Percentiles rank a stretch among this genome's conserved stretches.
phyloP scores from a whole-genome alignment of 352 stramenopile genomes.

The Pythium brachiatum region DNA sequence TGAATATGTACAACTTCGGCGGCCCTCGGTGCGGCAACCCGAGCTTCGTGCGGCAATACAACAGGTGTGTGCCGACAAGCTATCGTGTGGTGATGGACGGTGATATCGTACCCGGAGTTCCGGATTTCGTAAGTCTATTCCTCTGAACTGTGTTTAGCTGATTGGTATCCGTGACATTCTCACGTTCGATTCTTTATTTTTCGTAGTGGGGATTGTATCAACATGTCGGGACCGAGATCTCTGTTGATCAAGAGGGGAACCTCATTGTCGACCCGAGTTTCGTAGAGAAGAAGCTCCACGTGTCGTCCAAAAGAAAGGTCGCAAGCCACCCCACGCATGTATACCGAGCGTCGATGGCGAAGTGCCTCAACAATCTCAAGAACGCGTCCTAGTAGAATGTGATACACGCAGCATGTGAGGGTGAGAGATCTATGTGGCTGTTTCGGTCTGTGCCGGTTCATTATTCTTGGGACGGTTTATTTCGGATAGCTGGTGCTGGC shows the following conservation, averaged over 20 bases:
- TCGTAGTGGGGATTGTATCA: constrained; percentile 43
- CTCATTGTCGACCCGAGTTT: constrained; percentile 51
- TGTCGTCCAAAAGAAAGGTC: constrained; percentile 34
- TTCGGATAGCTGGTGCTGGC: not conserved
- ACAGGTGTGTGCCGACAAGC: constrained; percentile 70
- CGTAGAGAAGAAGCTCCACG: constrained; percentile 45
- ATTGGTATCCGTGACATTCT: too few relatives aligned
- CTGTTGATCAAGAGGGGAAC: constrained; percentile 40
- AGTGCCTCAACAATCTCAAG: constrained; percentile 36
- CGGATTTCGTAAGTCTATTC: constrained; percentile 35
- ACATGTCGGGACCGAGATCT: constrained; percentile 43
- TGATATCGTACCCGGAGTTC: constrained; percentile 44
- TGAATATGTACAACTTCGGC: constrained; percentile 91
- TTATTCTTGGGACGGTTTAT: not conserved
- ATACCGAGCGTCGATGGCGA: constrained; percentile 32
- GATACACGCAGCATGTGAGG: not conserved
- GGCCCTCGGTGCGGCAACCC: constrained; percentile 83
- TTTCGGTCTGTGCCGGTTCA: not conserved
- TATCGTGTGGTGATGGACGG: constrained; percentile 59
- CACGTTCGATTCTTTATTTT: constrained; percentile 2
- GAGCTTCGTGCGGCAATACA: constrained; percentile 74
- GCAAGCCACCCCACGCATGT: constrained; percentile 35
- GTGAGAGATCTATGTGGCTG: not conserved
- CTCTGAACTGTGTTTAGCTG: too few relatives aligned
- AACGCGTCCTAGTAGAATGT: constrained; percentile 3